phyloP scores from a whole-genome alignment of 371 early-diverging fungal genomes.

The Mortierella sp. region DNA sequence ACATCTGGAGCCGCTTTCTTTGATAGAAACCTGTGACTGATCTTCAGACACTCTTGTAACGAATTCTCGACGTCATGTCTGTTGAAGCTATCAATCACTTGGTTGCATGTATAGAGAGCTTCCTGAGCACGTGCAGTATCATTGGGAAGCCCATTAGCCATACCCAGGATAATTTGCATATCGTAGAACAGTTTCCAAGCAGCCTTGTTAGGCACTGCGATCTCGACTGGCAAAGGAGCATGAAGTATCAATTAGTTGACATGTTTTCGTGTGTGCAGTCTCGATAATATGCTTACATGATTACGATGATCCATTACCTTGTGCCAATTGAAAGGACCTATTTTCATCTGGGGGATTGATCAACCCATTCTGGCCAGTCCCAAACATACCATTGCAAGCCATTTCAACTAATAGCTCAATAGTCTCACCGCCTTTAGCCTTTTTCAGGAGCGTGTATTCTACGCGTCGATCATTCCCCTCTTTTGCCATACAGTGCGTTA shows the following conservation, averaged over 20 bases:
- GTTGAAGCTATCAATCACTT: slow-evolving; percentile 82
- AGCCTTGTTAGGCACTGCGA: slow-evolving; percentile 75
- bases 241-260: background rate
- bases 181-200: slow-evolving; percentile 83
- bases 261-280: no score
- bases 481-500: no score
- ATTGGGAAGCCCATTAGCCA: slow-evolving; percentile 79
- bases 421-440: slow-evolving; percentile 72
- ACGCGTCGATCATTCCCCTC: slow-evolving; percentile 76
- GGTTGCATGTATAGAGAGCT: slow-evolving; percentile 85
- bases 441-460: slow-evolving; percentile 78
- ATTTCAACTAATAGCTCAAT: slow-evolving; percentile 87
- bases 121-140: slow-evolving; percentile 79
- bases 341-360: slow-evolving; percentile 82
- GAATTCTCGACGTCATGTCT: slow-evolving; percentile 63
- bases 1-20: slow-evolving; percentile 65
- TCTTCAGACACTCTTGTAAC: slow-evolving; percentile 65
- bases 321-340: slow-evolving; percentile 58
- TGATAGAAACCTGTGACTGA: slow-evolving; percentile 75
- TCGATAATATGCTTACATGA: background rate
- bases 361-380: slow-evolving; percentile 70
- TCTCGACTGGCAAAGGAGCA: slow-evolving; percentile 62
- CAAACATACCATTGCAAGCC: slow-evolving; percentile 96
- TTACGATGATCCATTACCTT: slow-evolving; percentile 20
- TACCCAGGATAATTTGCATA: slow-evolving; percentile 81